phyloP scores from a whole-genome alignment of 2,329 filamentous ascomycete genomes.

The Sphaerulina populicola region DNA sequence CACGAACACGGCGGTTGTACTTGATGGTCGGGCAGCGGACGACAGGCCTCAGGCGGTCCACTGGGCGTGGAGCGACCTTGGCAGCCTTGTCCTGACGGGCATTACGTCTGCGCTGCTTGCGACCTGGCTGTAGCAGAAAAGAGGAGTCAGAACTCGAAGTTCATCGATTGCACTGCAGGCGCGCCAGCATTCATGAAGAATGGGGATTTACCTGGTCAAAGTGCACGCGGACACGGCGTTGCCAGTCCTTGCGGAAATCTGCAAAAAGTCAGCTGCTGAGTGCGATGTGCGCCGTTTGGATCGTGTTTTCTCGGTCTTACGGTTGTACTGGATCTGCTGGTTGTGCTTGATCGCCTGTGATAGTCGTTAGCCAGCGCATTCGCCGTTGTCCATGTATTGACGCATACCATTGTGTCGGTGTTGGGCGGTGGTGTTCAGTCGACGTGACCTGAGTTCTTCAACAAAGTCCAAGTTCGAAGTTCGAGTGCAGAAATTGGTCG shows the following conservation, averaged over 20 bases:
- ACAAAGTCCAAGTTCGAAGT: constrained; percentile 2
- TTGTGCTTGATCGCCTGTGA: constrained; percentile 90
- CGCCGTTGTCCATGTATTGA: not conserved
- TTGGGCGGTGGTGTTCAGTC: constrained; percentile 14
- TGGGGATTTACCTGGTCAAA: constrained; percentile 91
- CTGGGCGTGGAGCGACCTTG: constrained; percentile 86
- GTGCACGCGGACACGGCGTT: constrained; percentile 96
- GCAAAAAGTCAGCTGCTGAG: constrained; percentile 21
- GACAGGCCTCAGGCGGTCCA: constrained; percentile 92
- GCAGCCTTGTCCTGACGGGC: constrained; percentile 92
- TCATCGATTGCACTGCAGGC: constrained; percentile 39
- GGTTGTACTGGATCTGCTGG: constrained; percentile 95
- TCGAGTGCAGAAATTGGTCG: constrained; percentile 4
- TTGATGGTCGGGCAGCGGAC: constrained; percentile 97
- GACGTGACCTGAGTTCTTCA: constrained; percentile 16
- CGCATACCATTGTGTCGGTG: constrained; percentile 18
- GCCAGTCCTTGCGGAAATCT: constrained; percentile 99
- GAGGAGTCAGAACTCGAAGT: constrained; percentile 26
- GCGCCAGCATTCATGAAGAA: constrained; percentile 48
- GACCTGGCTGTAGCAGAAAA: constrained; percentile 63
- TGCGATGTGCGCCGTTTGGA: not conserved
- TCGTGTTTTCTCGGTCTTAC: constrained; percentile 21
- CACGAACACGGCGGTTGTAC: constrained; percentile 94
- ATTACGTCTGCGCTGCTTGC: constrained; percentile 86
- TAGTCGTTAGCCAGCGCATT: not conserved